Percentiles rank a stretch among this genome's conserved stretches.
phyloP scores from a whole-genome alignment of 345 rosid genomes.

The Cochlearia excelsa region DNA sequence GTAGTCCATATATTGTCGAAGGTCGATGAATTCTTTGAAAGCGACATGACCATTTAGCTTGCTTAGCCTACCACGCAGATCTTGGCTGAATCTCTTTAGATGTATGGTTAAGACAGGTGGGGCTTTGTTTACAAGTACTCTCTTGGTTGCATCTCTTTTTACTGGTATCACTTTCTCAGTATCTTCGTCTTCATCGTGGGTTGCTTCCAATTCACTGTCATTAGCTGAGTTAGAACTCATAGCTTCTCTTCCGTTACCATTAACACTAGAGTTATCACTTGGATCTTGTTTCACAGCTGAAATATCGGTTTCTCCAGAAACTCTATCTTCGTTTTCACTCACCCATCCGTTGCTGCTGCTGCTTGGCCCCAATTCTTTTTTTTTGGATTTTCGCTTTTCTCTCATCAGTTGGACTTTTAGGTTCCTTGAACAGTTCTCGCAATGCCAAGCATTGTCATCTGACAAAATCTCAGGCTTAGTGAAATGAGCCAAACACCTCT shows the following conservation, averaged over 20 bases:
- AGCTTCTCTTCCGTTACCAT: constrained; percentile 32
- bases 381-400: constrained; percentile 41
- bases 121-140: constrained; percentile 67
- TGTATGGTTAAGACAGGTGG: constrained; percentile 86
- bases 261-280: constrained; percentile 32
- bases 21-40: constrained; percentile 68
- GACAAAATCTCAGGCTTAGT: constrained; percentile 79
- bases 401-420: constrained; percentile 43
- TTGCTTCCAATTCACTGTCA: constrained; percentile 41
- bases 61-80: constrained; percentile 83
- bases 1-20: constrained; percentile 73
- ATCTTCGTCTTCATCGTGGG: constrained; percentile 44
- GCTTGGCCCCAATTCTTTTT: constrained; percentile 28
- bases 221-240: constrained; percentile 35
- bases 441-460: constrained; percentile 93
- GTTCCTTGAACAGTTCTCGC: constrained; percentile 75
- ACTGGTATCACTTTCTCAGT: constrained; percentile 46
- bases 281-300: constrained; percentile 30
- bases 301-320: constrained; percentile 13
- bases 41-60: constrained; percentile 88
- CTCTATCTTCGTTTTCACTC: constrained; percentile 27
- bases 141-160: constrained; percentile 91
- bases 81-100: constrained; percentile 94
- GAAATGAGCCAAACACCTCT: constrained; percentile 84
- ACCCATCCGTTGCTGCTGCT: constrained; percentile 37